Conservation (phyloP, 1,284 basidiomycete species). For the Boletus mariae region DNA sequence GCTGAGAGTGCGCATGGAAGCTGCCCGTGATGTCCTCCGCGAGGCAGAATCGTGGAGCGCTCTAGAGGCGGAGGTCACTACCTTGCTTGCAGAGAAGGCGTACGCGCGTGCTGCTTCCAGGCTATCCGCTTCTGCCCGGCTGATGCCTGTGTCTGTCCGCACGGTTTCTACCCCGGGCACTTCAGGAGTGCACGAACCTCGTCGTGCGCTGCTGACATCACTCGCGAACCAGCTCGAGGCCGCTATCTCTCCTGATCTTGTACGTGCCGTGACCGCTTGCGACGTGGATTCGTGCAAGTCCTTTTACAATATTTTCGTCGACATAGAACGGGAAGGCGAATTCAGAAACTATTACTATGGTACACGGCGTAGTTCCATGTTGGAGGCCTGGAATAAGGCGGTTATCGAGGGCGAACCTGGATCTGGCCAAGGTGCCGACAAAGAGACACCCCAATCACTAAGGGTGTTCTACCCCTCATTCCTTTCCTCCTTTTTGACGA, state of each 20-base stretch:
- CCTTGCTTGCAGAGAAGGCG: constrained; percentile 71
- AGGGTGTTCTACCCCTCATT: constrained; percentile 70
- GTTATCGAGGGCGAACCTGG: constrained; percentile 38
- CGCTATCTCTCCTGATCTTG: constrained; percentile 79
- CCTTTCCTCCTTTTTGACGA: constrained; percentile 61
- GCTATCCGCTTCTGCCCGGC: constrained; percentile 80
- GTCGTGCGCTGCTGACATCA: constrained; percentile 79
- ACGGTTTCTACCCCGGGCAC: constrained; percentile 53
- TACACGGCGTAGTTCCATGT: constrained; percentile 61
- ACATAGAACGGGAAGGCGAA: constrained; percentile 87
- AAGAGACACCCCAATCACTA: constrained; percentile 40
- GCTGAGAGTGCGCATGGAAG: constrained; percentile 82
- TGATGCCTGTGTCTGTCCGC: constrained; percentile 88
- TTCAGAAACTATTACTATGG: constrained; percentile 93
- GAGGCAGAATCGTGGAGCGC: constrained; percentile 95
- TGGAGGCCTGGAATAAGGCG: constrained; percentile 66
- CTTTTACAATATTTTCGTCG: constrained; percentile 83
- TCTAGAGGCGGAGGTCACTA: constrained; percentile 85
- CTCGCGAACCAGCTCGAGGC: constrained; percentile 94
- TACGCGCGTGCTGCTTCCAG: constrained; percentile 86
- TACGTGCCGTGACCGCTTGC: constrained; percentile 73
- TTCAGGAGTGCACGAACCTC: constrained; percentile 59
- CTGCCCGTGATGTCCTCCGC: constrained; percentile 77
- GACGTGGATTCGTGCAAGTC: constrained; percentile 71
- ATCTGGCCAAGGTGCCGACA: constrained; percentile 22